A percentile compares a stretch with the other conserved stretches of the same genome.
These are phyloP conservation scores for Metschnikowia cerradonensis DNA, from an alignment of 805 yeast species.

Conservation along the genomic window DNA sequence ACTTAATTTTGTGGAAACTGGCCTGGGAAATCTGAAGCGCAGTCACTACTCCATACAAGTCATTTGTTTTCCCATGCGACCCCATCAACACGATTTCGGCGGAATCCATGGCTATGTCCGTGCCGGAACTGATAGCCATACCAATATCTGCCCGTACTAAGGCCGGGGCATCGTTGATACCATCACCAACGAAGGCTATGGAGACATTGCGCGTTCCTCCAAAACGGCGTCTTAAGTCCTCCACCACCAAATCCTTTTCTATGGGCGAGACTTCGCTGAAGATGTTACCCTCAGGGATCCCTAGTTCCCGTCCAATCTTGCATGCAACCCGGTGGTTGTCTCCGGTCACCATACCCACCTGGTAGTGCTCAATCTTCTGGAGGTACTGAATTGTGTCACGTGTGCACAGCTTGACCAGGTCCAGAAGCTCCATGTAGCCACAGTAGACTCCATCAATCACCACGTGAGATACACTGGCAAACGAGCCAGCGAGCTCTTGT, in stretches of 20 bases:
- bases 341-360: constrained; percentile 87
- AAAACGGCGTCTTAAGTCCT: constrained; percentile 46
- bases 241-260: constrained; percentile 68
- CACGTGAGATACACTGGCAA: constrained; percentile 51
- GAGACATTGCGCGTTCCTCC: constrained; percentile 30
- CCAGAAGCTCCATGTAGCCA: constrained; percentile 68
- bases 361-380: constrained; percentile 43
- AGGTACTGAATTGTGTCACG: constrained; percentile 55
- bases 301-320: constrained; percentile 61
- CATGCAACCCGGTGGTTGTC: constrained; percentile 65
- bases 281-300: constrained; percentile 59
- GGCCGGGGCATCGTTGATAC: constrained; percentile 97
- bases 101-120: constrained; percentile 96
- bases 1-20: constrained; percentile 69
- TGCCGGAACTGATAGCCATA: constrained; percentile 85
- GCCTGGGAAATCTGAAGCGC: constrained; percentile 65
- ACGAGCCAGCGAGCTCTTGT: constrained; percentile 18
- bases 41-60: constrained; percentile 48
- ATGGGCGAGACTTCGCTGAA: constrained; percentile 75
- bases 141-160: constrained; percentile 85
- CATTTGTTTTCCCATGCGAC: constrained; percentile 21
- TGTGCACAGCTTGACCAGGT: constrained; percentile 65
- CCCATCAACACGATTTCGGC: constrained; percentile 83
- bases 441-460: constrained; percentile 52
- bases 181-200: constrained; percentile 94